A percentile compares a stretch with the other conserved stretches of the same genome.
Evolutionary conservation across 129 eudicot genomes (phyloP).

Genomic region (Sambucus nigra): DNA sequence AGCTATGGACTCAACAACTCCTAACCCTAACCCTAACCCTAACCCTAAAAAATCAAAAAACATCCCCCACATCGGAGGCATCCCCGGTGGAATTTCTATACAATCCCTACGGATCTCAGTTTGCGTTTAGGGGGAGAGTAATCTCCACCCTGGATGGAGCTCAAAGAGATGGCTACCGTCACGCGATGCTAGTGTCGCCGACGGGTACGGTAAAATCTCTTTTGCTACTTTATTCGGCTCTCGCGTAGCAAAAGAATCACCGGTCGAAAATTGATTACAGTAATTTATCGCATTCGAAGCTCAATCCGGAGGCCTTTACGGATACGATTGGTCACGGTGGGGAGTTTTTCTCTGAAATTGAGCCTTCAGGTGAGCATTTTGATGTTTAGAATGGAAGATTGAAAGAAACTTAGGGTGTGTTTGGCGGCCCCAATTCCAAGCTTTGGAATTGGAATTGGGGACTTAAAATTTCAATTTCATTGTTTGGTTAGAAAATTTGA

Average conservation of each 20-base stretch:
- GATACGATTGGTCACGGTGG: slow-evolving; percentile 73
- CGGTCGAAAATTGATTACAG: slow-evolving; percentile 19
- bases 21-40: neutral
- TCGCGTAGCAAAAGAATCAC: slow-evolving; percentile 76
- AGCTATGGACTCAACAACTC: too few relatives aligned
- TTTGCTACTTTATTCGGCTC: slow-evolving; percentile 75
- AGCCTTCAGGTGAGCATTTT: slow-evolving; percentile 42
- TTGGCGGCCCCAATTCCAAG: too few relatives aligned
- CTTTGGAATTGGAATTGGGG: too few relatives aligned
- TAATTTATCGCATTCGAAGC: slow-evolving; percentile 27
- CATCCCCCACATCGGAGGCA: slow-evolving; percentile 55
- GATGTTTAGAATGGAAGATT: too few relatives aligned
- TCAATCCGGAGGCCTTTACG: slow-evolving; percentile 40
- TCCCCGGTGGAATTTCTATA: slow-evolving; percentile 78
- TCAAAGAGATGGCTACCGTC: slow-evolving; percentile 61
- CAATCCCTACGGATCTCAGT: slow-evolving; percentile 80
- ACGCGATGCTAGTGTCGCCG: slow-evolving; percentile 88
- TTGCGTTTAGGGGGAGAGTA: slow-evolving; percentile 74
- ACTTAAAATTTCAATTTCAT: too few relatives aligned
- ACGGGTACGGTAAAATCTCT: slow-evolving; percentile 91
- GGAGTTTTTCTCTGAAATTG: slow-evolving; percentile 61
- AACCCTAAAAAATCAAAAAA: slow-evolving; percentile 20
- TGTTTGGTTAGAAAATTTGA: too few relatives aligned
- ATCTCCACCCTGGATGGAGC: slow-evolving; percentile 80
- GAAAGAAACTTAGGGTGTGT: too few relatives aligned